phyloP scores from a whole-genome alignment of 306 rosid genomes.

The Luffa aegyptiaca region DNA sequence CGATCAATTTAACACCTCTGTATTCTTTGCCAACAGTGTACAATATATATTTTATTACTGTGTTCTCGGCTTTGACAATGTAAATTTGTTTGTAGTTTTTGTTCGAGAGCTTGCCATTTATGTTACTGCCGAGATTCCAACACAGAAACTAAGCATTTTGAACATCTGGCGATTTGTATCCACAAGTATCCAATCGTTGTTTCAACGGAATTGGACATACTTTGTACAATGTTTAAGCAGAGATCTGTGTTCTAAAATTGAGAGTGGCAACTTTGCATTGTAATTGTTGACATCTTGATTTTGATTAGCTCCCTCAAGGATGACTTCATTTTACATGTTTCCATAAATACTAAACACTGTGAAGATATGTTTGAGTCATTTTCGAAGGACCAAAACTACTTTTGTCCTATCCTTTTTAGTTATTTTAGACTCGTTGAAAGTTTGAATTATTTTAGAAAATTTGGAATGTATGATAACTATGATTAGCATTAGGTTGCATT shows the following conservation, averaged over 20 bases:
- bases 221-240: background rate
- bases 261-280: background rate
- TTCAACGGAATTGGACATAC: background rate
- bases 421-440: background rate
- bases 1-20: background rate
- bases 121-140: background rate
- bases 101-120: background rate
- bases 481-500: background rate
- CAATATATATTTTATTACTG: background rate
- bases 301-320: background rate
- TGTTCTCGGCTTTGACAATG: background rate
- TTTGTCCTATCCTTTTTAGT: no score
- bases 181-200: background rate
- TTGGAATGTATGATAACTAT: background rate
- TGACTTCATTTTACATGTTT: background rate
- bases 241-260: background rate
- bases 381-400: no score
- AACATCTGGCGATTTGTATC: background rate
- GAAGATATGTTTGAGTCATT: no score
- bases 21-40: background rate
- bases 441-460: background rate
- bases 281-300: background rate
- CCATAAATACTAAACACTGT: no score
- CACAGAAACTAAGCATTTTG: background rate
- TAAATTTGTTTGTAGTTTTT: slow-evolving; percentile 6